These are phyloP conservation scores for Pelargonium citronellum DNA, from an alignment of 441 rosid species.

Conservation along the genomic window DNA sequence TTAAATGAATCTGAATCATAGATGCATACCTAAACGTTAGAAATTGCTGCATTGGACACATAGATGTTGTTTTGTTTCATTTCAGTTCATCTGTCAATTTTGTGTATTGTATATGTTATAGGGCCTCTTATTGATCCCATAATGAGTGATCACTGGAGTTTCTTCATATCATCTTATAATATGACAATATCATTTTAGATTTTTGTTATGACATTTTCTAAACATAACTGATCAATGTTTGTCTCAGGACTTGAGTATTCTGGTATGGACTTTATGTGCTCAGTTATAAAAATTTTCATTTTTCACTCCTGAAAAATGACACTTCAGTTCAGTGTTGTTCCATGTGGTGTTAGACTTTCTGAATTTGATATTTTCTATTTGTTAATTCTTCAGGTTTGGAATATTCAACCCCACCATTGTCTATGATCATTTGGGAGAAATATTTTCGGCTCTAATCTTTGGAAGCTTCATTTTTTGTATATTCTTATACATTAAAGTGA, in stretches of 20 bases:
- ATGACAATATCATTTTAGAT: neutral
- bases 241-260: neutral
- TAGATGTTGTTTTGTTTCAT: neutral
- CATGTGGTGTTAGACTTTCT: neutral
- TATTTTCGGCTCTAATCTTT: constrained; percentile 77
- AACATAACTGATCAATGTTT: neutral
- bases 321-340: neutral
- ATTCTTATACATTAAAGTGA: constrained; percentile 78
- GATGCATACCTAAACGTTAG: neutral
- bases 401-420: constrained; percentile 80
- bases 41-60: neutral
- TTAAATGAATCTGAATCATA: neutral
- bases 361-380: constrained; percentile 10
- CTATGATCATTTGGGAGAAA: constrained; percentile 92
- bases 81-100: neutral
- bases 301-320: neutral
- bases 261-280: neutral
- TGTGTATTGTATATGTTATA: neutral
- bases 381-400: constrained; percentile 66
- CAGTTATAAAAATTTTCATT: neutral
- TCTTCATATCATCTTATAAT: neutral
- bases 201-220: neutral
- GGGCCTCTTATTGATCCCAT: neutral
- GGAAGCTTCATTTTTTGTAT: constrained; percentile 87
- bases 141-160: neutral